Evolutionary conservation across 331 rosid genomes (phyloP).

Genomic region (Prunus yedoensis): DNA sequence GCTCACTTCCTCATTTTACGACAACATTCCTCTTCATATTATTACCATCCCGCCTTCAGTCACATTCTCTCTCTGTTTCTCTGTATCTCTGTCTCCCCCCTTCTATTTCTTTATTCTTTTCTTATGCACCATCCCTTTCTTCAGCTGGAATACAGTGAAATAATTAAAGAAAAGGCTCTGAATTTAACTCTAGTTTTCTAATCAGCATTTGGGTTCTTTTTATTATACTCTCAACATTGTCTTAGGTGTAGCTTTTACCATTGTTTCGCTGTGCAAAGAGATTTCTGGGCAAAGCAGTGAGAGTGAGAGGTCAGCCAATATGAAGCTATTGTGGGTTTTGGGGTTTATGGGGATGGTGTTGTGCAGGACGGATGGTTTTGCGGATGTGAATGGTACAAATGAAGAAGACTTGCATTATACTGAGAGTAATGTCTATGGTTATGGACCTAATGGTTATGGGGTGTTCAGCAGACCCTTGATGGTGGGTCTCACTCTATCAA

Average conservation of each 20-base stretch:
- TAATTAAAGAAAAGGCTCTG: background rate
- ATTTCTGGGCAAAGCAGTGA: constrained; percentile 10
- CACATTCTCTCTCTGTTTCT: background rate
- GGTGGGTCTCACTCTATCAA: constrained; percentile 79
- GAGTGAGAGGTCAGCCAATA: constrained; percentile 28
- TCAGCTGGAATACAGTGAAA: constrained; percentile 9
- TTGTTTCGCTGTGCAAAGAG: background rate
- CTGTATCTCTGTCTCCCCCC: background rate
- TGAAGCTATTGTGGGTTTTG: constrained; percentile 42
- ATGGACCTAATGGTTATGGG: constrained; percentile 34
- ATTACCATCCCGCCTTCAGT: background rate
- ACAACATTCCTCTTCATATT: background rate
- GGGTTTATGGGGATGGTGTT: constrained; percentile 46
- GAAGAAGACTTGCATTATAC: constrained; percentile 47
- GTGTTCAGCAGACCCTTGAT: constrained; percentile 38
- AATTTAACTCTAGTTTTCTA: background rate
- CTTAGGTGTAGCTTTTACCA: background rate
- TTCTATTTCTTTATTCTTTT: background rate
- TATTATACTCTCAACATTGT: background rate
- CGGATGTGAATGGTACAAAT: constrained; percentile 1
- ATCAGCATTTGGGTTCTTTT: background rate
- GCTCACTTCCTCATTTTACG: background rate
- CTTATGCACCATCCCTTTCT: background rate
- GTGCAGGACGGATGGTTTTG: background rate
- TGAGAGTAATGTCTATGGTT: constrained; percentile 42